Evolutionary conservation across 2,329 filamentous ascomycete genomes (phyloP).

Genomic region (Thermothelomyces thermophilus): DNA sequence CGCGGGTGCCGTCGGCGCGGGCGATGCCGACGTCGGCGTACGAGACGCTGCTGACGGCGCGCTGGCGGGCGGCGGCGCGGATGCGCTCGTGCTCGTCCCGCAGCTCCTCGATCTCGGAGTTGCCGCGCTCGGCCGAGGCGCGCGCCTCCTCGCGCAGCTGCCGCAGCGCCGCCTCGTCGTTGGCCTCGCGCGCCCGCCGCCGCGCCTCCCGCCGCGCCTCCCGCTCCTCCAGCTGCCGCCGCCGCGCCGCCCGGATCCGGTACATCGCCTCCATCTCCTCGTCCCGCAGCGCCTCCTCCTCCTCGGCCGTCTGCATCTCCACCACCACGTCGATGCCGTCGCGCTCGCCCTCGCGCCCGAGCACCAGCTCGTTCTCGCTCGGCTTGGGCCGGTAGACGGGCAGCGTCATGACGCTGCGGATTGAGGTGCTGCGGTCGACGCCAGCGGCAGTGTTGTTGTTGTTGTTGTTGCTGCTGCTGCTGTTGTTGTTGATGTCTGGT

Average conservation of each 20-base stretch:
- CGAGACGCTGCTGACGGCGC: conserved; percentile 66
- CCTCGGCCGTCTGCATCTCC: conserved; percentile 73
- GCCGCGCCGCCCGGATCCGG: conserved; percentile 74
- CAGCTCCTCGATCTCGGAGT: conserved; percentile 54
- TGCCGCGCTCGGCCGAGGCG: conserved; percentile 37
- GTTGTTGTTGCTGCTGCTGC: not conserved
- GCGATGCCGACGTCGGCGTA: conserved; percentile 73
- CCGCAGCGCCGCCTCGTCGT: conserved; percentile 64
- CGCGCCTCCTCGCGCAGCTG: conserved; percentile 55
- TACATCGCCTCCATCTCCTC: conserved; percentile 91
- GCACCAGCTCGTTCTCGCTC: conserved; percentile 68
- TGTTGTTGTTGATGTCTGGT: not conserved
- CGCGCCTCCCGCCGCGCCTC: conserved; percentile 66
- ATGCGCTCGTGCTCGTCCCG: conserved; percentile 50
- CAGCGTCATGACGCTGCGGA: conserved; percentile 90
- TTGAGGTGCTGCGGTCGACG: conserved; percentile 75
- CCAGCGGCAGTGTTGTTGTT: conserved; percentile 26
- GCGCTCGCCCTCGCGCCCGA: conserved; percentile 84
- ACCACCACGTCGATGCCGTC: conserved; percentile 87
- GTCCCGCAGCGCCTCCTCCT: conserved; percentile 71
- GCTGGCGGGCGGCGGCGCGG: conserved; percentile 53
- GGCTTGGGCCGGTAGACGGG: conserved; percentile 74
- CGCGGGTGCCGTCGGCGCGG: conserved; percentile 67
- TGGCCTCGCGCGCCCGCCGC: conserved; percentile 63
- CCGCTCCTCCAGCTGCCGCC: conserved; percentile 68